Conservation (phyloP, 164 flowering plant species). For the Chloranthus sessilifolius region DNA sequence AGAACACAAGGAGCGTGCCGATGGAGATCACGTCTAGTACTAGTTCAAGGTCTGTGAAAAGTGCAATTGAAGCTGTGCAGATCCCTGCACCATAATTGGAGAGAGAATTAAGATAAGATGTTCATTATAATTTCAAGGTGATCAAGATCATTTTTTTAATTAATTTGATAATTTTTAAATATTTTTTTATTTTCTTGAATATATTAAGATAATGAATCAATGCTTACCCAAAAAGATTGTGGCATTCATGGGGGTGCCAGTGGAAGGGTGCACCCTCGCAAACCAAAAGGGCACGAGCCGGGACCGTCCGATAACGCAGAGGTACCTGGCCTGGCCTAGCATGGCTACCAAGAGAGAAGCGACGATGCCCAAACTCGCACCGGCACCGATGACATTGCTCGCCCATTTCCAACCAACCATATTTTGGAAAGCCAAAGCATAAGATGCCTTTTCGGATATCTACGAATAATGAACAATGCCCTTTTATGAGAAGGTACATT, state of each 20-base stretch:
- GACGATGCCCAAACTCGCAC: conserved; percentile 81
- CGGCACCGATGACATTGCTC: conserved; percentile 64
- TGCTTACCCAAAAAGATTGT: conserved; percentile 67
- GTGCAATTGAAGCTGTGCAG: conserved; percentile 75
- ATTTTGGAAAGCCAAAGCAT: conserved; percentile 47
- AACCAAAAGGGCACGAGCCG: conserved; percentile 76
- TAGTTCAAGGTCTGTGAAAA: conserved; percentile 67
- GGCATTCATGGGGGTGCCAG: conserved; percentile 85
- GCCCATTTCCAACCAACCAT: conserved; percentile 75
- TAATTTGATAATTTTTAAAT: too few species aligned
- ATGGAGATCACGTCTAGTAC: conserved; percentile 63
- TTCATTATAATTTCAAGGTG: too few species aligned
- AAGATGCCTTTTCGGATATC: conserved; percentile 53
- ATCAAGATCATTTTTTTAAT: too few species aligned
- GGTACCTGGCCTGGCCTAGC: conserved; percentile 89
- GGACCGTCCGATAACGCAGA: conserved; percentile 83
- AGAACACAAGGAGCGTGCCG: conserved; percentile 77
- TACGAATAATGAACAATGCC: conserved; percentile 16
- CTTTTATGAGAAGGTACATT: not conserved
- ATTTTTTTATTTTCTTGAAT: not conserved
- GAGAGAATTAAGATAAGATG: too few species aligned
- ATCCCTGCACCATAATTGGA: conserved; percentile 40
- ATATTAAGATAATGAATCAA: not conserved
- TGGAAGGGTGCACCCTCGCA: conserved; percentile 81
- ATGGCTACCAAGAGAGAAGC: conserved; percentile 88